Conservation (phyloP, 306 rosid species). For the Neltuma alba region DNA sequence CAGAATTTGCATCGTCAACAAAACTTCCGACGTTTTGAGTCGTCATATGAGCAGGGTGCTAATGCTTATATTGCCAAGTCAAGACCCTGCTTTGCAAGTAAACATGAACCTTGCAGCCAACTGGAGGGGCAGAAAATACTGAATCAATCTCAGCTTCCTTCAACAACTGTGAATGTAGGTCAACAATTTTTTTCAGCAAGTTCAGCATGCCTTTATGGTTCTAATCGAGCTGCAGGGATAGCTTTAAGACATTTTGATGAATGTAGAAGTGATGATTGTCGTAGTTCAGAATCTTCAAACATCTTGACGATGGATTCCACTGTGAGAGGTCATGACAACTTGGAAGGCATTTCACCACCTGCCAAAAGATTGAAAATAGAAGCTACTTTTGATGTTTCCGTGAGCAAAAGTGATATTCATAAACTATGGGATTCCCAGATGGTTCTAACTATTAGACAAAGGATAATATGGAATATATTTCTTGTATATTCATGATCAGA, state of each 20-base stretch:
- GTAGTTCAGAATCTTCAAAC: slow-evolving; percentile 3
- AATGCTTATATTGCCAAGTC: slow-evolving; percentile 10
- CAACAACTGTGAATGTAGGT: slow-evolving; percentile 11
- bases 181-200: slow-evolving; percentile 14
- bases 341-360: slow-evolving; percentile 25
- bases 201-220: not conserved
- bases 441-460: too few relatives aligned
- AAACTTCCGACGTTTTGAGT: not conserved
- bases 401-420: not conserved
- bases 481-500: too few relatives aligned
- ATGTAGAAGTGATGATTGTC: slow-evolving; percentile 23
- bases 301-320: not conserved
- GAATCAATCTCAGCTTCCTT: slow-evolving; percentile 22
- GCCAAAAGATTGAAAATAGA: slow-evolving; percentile 41
- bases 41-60: not conserved
- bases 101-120: slow-evolving; percentile 1
- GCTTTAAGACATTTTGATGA: slow-evolving; percentile 19
- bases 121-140: slow-evolving; percentile 1
- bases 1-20: slow-evolving; percentile 24
- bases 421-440: slow-evolving; percentile 12
- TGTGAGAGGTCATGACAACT: not conserved
- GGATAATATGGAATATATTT: too few relatives aligned
- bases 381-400: slow-evolving; percentile 14
- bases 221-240: not conserved
- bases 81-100: not conserved